A percentile compares a stretch with the other conserved stretches of the same genome.
These are phyloP conservation scores for Lichtheimia corymbifera DNA, from an alignment of 371 early-diverging fungal genomes.

Conservation along the genomic window DNA sequence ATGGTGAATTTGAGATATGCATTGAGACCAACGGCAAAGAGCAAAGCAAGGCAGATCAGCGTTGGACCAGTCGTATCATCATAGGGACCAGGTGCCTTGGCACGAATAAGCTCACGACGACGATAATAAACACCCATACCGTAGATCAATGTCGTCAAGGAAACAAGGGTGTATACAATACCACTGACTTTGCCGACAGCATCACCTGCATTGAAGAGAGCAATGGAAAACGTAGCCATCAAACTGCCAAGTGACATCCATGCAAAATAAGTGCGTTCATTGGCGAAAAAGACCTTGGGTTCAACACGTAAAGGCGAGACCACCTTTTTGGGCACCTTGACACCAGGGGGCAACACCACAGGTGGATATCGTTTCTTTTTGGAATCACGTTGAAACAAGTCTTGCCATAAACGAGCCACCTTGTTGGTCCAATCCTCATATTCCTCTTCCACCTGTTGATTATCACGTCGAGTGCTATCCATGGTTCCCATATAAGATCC, in stretches of 20 bases:
- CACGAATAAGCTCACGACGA: conserved; percentile 82
- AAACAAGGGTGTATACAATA: conserved; percentile 79
- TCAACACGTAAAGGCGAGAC: conserved; percentile 91
- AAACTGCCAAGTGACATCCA: conserved; percentile 82
- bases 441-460: background rate
- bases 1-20: conserved; percentile 76
- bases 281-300: conserved; percentile 99
- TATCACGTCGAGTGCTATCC: background rate
- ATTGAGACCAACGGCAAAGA: conserved; percentile 89
- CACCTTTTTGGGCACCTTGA: conserved; percentile 63
- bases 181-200: conserved; percentile 74
- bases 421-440: conserved; percentile 6
- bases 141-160: conserved; percentile 86
- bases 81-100: conserved; percentile 76
- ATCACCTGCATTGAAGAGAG: conserved; percentile 86
- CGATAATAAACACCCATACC: conserved; percentile 92
- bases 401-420: background rate
- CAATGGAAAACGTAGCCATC: conserved; percentile 78
- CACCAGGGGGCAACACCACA: conserved; percentile 52
- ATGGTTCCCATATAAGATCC: background rate
- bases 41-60: conserved; percentile 81
- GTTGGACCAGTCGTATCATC: conserved; percentile 82
- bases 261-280: conserved; percentile 98
- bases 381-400: background rate
- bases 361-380: too few species aligned